Evolutionary conservation across 1,284 basidiomycete genomes (phyloP).

Genomic region (Boletus hoseneyae): DNA sequence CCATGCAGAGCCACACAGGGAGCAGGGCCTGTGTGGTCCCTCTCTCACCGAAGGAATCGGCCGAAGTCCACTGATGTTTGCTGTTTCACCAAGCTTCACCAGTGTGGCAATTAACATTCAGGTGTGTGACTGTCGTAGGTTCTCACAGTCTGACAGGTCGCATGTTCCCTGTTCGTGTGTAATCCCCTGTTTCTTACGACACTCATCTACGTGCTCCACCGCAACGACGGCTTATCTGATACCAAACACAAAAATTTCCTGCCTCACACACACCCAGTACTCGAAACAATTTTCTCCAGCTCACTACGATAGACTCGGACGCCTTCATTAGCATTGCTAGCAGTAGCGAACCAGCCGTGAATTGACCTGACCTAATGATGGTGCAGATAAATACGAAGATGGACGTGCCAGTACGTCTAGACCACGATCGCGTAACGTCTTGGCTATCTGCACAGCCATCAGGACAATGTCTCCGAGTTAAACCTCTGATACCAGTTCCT

Average conservation of each 20-base stretch:
- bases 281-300: background rate
- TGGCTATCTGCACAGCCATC: background rate
- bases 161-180: constrained; percentile 24
- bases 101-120: constrained; percentile 16
- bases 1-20: too few relatives aligned
- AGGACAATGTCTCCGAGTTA: background rate
- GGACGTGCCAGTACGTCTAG: background rate
- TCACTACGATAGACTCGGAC: constrained; percentile 21
- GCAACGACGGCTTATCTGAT: background rate
- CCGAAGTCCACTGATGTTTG: too few relatives aligned
- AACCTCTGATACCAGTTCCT: too few relatives aligned
- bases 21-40: too few relatives aligned
- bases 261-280: background rate
- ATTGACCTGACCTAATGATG: background rate
- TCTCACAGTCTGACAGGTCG: constrained; percentile 15
- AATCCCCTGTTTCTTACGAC: constrained; percentile 22
- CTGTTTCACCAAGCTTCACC: constrained; percentile 1
- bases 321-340: background rate
- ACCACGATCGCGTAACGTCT: background rate
- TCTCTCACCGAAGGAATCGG: too few relatives aligned
- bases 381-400: constrained; percentile 1
- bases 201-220: constrained; percentile 12
- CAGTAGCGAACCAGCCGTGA: too few relatives aligned
- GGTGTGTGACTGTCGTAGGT: constrained; percentile 9
- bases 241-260: background rate